Base-by-base conservation (phyloP, 2,329 filamentous ascomycete genomes). In the Xylariaceae sp. region DNA sequence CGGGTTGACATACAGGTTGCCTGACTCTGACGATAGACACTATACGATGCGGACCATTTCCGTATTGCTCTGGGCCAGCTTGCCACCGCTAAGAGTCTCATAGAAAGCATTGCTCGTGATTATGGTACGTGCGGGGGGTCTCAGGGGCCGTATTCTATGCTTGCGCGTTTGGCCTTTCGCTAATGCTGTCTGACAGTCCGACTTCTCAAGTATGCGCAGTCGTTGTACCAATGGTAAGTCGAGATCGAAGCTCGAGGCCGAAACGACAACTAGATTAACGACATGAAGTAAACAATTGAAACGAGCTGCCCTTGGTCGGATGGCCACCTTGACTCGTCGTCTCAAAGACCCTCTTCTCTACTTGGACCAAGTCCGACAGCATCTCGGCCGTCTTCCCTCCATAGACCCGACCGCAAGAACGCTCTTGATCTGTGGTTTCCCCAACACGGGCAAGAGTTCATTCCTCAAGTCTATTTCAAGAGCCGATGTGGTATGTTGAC, bases 21-120 rank as follows among this genome's bases (percentile, higher is more conserved):
- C n/a, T 3, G 8, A 12, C 12, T 28, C 9, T 13, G 7, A 11
- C 21, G 6, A 11, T 13, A 98, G 70, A 97, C 92, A 14, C 83
- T 98, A 31, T 98, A 97, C 73, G 90, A 96, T 78, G 87, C 88
- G 64, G 90, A 98, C 72, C 88, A 95, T 64, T 97, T 97, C 73
- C 81, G 85, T 56, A 97, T 98, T 56, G 92, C 94, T 24, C 83
- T 98, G 24, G 94, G 92, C 44, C 92, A 97, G 66, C 72, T 98
- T 31, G 94, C 88, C 30, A 97, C 92, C 4, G 92, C 92, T 36
- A 97, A 96, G 71, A 86, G 94, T 59, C 71, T 97, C 50, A 94
- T 98, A 40, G 92, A 98, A 74, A 94, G 89, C 38, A 92, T 98
- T 48, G 85, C 87, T 44, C 80, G 92, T 60, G 92, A 98, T 65